Evolutionary conservation across 306 rosid genomes (phyloP).

Genomic region (Elaeagnus macrophylla): DNA sequence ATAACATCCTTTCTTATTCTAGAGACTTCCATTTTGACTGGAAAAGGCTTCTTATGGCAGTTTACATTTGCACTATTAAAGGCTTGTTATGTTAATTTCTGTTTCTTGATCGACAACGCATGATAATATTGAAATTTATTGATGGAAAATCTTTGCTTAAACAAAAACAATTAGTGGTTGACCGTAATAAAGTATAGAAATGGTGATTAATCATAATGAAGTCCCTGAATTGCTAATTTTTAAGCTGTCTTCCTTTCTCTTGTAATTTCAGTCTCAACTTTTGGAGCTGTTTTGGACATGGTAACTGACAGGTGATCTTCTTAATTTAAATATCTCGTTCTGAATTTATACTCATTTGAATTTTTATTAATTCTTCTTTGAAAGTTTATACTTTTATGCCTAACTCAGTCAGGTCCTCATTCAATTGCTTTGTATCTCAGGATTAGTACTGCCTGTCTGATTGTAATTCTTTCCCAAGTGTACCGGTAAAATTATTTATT

Average conservation of each 20-base stretch:
- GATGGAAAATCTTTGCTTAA: no score
- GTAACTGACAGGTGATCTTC: constrained; percentile 76
- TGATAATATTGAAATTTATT: no score
- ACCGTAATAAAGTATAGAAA: no score
- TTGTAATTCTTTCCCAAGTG: constrained; percentile 82
- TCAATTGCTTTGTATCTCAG: constrained; percentile 23
- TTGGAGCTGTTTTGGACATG: constrained; percentile 99
- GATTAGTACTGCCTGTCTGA: no score
- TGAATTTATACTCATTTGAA: background rate
- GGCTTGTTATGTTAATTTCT: no score
- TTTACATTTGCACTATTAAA: no score
- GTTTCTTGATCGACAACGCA: no score
- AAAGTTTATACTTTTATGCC: constrained; percentile 4
- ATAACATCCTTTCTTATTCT: no score
- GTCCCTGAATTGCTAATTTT: constrained; percentile 10
- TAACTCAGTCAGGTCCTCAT: constrained; percentile 20
- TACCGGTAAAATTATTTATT: constrained; percentile 51
- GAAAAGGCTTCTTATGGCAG: no score
- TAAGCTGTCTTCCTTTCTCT: constrained; percentile 13
- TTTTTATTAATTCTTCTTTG: background rate
- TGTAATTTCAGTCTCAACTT: constrained; percentile 72
- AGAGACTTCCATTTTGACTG: no score
- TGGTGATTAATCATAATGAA: constrained; percentile 1
- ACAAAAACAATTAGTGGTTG: no score
- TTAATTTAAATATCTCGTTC: constrained; percentile 8